These are phyloP conservation scores for Yarrowia sp. DNA, from an alignment of 805 yeast species.

Conservation along the genomic window DNA sequence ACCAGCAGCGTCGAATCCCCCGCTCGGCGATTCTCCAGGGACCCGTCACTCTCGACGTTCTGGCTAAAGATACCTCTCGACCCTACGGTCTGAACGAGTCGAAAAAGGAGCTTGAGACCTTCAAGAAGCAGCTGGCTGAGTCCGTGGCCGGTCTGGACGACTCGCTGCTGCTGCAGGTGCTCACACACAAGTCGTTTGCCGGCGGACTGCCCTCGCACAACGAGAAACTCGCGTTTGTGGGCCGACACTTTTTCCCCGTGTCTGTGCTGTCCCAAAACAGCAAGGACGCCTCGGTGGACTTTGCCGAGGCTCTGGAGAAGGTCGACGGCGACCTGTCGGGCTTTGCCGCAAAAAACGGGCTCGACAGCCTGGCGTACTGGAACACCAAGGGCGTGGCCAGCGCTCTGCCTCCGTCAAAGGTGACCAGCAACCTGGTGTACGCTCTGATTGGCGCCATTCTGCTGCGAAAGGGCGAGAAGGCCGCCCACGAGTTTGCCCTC, in stretches of 20 bases:
- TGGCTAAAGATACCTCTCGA: conserved; percentile 13
- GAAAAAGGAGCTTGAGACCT: conserved; percentile 14
- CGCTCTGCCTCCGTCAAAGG: conserved; percentile 6
- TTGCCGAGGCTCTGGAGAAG: conserved; percentile 1
- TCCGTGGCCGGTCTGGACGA: conserved; percentile 62
- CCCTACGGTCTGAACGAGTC: conserved; percentile 35
- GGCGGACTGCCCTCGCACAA: conserved; percentile 90
- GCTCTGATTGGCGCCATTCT: conserved; percentile 76
- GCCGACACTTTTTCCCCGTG: conserved; percentile 46
- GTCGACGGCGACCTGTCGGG: conserved; percentile 1
- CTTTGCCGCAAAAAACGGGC: conserved; percentile 25
- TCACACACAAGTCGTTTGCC: conserved; percentile 94
- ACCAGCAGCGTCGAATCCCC: conserved; percentile 38
- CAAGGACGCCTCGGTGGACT: neutral
- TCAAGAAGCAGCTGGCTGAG: neutral
- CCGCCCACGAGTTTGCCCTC: conserved; percentile 24
- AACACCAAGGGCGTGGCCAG: conserved; percentile 19
- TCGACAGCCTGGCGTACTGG: conserved; percentile 16
- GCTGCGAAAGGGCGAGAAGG: conserved; percentile 62
- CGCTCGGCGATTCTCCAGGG: conserved; percentile 26
- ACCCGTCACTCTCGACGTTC: conserved; percentile 36
- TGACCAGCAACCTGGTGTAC: conserved; percentile 40
- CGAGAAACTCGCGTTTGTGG: conserved; percentile 80
- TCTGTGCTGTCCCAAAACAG: neutral
- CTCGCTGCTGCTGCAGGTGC: conserved; percentile 70